Evolutionary conservation across 2,329 filamentous ascomycete species (phyloP).

Genomic region (Achaetomium macrosporum): DNA sequence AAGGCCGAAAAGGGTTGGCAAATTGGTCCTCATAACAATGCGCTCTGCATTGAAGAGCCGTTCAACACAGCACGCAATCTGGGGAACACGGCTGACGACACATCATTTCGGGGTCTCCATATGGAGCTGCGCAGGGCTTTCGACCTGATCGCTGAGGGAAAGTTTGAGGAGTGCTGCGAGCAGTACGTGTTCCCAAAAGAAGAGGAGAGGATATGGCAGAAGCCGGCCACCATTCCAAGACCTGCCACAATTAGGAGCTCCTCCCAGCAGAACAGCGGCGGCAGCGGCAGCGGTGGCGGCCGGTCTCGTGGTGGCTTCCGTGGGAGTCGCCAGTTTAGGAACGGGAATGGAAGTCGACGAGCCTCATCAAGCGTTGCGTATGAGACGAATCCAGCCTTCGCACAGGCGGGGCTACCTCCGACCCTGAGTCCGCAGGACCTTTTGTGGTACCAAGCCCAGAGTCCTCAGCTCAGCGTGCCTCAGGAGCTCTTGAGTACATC

Average conservation of each 20-base stretch:
- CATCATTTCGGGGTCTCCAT: constrained; percentile 86
- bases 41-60: constrained; percentile 91
- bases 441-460: constrained; percentile 43
- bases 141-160: constrained; percentile 69
- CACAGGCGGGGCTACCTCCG: constrained; percentile 33
- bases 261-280: constrained; percentile 48
- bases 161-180: constrained; percentile 78
- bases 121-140: constrained; percentile 85
- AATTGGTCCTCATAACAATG: constrained; percentile 63
- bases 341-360: constrained; percentile 42
- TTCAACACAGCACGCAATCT: constrained; percentile 88
- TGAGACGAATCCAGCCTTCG: constrained; percentile 42
- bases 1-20: constrained; percentile 90
- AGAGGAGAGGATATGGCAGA: constrained; percentile 59
- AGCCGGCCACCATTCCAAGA: constrained; percentile 48
- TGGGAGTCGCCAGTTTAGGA: constrained; percentile 40
- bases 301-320: constrained; percentile 45
- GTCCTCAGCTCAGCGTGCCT: constrained; percentile 38
- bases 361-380: constrained; percentile 50
- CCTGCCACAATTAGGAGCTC: constrained; percentile 55
- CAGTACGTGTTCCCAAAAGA: constrained; percentile 84
- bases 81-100: constrained; percentile 94
- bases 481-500: constrained; percentile 29
- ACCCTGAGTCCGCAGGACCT: constrained; percentile 43
- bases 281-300: constrained; percentile 32